Evolutionary conservation across 371 early-diverging fungal species (phyloP).

Genomic region (Circinella minor): DNA sequence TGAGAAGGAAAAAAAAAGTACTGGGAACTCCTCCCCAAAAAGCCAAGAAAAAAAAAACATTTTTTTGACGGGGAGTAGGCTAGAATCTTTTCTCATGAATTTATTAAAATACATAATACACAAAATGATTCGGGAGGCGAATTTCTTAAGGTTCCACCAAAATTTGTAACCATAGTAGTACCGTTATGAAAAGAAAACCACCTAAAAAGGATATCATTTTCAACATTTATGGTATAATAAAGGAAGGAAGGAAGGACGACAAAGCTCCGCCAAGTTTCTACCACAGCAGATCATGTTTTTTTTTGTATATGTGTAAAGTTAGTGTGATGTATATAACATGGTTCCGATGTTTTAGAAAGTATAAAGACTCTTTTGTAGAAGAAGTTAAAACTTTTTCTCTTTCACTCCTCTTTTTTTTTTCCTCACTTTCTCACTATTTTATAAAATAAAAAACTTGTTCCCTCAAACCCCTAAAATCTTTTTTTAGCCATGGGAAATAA

Average conservation of each 20-base stretch:
- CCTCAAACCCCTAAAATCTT: background rate
- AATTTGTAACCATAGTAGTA: background rate
- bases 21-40: no score
- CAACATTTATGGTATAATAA: background rate
- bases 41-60: background rate
- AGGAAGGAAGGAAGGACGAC: no score
- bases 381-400: background rate
- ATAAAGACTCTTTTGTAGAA: no score
- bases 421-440: background rate
- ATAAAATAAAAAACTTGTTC: background rate
- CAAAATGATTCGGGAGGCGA: background rate
- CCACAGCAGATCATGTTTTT: no score
- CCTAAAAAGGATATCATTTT: background rate
- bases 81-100: background rate
- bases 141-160: background rate
- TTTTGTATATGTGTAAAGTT: no score
- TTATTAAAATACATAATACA: background rate
- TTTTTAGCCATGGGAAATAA: background rate
- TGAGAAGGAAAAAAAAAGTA: no score
- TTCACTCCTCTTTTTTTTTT: background rate
- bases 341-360: no score
- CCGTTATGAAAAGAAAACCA: background rate
- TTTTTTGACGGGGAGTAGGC: no score
- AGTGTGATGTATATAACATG: no score
- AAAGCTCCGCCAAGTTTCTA: background rate